A percentile compares a stretch with the other conserved stretches of the same genome.
Conservation (phyloP, 495 filamentous ascomycete species). For the Penicillium turbatum region DNA sequence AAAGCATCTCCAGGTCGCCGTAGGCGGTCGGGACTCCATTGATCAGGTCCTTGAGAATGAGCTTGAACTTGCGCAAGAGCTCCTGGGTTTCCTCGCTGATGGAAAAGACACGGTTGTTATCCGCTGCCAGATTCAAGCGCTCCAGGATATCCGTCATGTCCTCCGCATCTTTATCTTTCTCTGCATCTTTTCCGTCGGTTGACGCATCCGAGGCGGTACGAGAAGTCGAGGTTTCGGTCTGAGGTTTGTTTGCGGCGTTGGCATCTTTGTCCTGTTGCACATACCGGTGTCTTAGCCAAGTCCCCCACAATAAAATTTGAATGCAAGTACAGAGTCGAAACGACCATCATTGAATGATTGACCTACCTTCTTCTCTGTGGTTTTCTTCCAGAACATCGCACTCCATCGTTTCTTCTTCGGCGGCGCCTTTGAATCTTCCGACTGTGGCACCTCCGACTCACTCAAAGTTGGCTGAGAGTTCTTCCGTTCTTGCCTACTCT, state of each 20-base stretch:
- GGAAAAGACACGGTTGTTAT: conserved; percentile 77
- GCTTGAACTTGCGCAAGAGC: conserved; percentile 74
- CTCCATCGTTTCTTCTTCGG: conserved; percentile 47
- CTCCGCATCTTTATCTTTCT: conserved; percentile 65
- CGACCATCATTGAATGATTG: not conserved
- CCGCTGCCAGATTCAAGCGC: conserved; percentile 70
- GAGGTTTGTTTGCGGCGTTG: not conserved
- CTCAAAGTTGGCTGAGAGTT: conserved; percentile 17
- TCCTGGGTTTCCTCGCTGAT: conserved; percentile 75
- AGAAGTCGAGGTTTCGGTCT: conserved; percentile 6
- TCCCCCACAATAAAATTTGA: not conserved
- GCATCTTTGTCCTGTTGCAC: conserved; percentile 9
- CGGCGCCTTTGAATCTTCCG: conserved; percentile 13
- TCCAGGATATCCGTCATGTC: conserved; percentile 76
- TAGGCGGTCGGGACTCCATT: conserved; percentile 92
- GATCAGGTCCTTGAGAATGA: conserved; percentile 85
- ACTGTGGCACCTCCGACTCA: conserved; percentile 19
- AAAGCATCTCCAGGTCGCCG: conserved; percentile 74
- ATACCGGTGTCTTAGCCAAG: not conserved
- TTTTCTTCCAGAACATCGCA: conserved; percentile 39
- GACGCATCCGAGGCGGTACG: conserved; percentile 13
- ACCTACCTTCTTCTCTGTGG: conserved; percentile 38
- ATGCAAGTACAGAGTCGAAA: not conserved
- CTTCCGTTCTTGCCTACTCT: conserved; percentile 26
- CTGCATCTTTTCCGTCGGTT: conserved; percentile 35